Base-by-base conservation (phyloP, 2,329 filamentous ascomycete genomes). In the Colletotrichum neosansevieriae region DNA sequence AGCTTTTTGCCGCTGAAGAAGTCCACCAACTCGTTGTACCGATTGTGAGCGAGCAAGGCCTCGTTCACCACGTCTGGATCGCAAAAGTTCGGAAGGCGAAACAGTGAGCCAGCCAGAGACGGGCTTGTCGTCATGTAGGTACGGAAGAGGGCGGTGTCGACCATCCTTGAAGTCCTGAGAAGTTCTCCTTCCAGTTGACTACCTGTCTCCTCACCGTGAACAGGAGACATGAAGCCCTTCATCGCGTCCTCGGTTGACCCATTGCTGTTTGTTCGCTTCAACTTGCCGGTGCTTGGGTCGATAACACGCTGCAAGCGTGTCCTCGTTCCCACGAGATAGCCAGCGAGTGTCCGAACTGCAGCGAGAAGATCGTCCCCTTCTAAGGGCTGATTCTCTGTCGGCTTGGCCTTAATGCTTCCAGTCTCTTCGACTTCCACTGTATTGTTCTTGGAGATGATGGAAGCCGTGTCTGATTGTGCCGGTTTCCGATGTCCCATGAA, bases 61-160 rank as follows among this genome's bases (percentile, higher is more conserved):
- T 97, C 93, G 76, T 97, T 96, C 21, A 99, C 95, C 3, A 98
- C 96, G 34, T 93, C 91, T 0, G 96, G 95, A 74, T 99, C 95
- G 78, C 96, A 98, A 76, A 98, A 98, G 78, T 99, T 99, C 76
- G 94, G 91, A 58, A 98, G 93, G 24, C 96, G 94, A 82, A 99
- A 98, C 0, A 99, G 86, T 0, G 94, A 93, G 2, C 93, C 92
- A 3, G 94, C 94, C 11, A 99, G 84, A 6, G 91, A 89, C 4
- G 96, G 95, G 7, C 90, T 91, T 4, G 92, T 94, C 75, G 95
- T 94, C 94, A 99, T 98, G 78, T 97, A 97, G 0, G 94, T 92
- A 15, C 95, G 89, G 83, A 99, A 98, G 0, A 99, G 86, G 0
- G 94, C 95, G 0, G 96, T 99, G 76, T 99, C 96, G 6, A 98